phyloP scores from a whole-genome alignment of 805 yeast genomes.

The Lipomyces spencermartinsiae region DNA sequence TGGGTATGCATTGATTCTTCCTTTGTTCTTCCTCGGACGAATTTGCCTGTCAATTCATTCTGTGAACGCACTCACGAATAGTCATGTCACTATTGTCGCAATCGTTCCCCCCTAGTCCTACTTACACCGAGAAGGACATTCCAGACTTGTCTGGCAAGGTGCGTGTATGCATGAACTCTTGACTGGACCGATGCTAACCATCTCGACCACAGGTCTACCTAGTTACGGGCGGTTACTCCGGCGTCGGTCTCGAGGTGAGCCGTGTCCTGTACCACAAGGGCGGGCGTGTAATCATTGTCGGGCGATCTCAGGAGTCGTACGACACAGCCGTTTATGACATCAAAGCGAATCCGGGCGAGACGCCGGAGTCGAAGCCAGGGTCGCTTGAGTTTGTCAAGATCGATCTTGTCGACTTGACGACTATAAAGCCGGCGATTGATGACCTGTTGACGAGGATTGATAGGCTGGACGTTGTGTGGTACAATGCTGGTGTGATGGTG shows the following conservation, averaged over 20 bases:
- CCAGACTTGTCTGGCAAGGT: slow-evolving; percentile 28
- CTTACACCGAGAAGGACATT: slow-evolving; percentile 26
- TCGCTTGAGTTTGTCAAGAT: slow-evolving; percentile 23
- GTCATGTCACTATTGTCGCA: slow-evolving; percentile 6
- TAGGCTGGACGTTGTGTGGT: slow-evolving; percentile 48
- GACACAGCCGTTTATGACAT: slow-evolving; percentile 21
- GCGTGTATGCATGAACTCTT: neutral
- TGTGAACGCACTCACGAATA: too few species aligned
- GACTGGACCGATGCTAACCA: neutral
- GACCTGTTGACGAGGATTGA: slow-evolving; percentile 42
- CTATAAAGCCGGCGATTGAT: slow-evolving; percentile 49
- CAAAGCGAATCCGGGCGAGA: slow-evolving; percentile 4
- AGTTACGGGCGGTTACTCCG: slow-evolving; percentile 32
- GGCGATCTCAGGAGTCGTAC: slow-evolving; percentile 17
- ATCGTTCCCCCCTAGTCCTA: slow-evolving; percentile 22
- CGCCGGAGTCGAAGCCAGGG: slow-evolving; percentile 8
- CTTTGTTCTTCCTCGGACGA: too few species aligned
- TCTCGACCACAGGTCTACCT: slow-evolving; percentile 11
- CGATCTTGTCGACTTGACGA: slow-evolving; percentile 39
- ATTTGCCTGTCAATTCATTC: too few species aligned
- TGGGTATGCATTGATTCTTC: too few species aligned
- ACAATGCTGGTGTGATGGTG: slow-evolving; percentile 54
- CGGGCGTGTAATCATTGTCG: slow-evolving; percentile 24
- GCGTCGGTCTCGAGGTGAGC: slow-evolving; percentile 28
- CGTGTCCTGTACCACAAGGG: slow-evolving; percentile 23